Evolutionary conservation across 139 green algal species (phyloP).

Genomic region (Chlamydomonas eustigma): DNA sequence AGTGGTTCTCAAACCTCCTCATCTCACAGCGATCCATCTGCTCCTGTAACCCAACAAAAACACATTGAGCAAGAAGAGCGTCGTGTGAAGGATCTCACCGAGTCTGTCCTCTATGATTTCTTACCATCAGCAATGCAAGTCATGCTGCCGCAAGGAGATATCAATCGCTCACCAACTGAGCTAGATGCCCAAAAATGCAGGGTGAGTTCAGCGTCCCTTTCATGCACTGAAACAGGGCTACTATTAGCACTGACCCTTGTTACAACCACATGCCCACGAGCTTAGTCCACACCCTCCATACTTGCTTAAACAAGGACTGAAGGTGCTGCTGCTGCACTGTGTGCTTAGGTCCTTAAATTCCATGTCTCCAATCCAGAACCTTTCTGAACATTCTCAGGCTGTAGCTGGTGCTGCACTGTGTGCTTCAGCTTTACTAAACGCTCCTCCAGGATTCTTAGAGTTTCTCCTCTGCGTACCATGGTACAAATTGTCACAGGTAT

Average conservation of each 20-base stretch:
- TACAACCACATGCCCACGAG: no score
- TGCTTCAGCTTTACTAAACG: slow-evolving; percentile 57
- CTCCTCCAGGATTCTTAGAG: slow-evolving; percentile 66
- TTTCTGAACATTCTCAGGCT: slow-evolving; percentile 41
- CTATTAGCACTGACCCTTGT: no score
- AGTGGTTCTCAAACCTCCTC: no score
- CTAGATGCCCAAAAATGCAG: not conserved
- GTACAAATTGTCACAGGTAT: slow-evolving; percentile 50
- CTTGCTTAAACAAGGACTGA: no score
- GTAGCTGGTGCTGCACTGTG: slow-evolving; percentile 51
- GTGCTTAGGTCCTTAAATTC: no score
- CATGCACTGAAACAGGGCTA: no score
- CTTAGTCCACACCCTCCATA: no score
- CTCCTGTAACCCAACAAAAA: no score
- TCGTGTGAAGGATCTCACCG: slow-evolving; percentile 55
- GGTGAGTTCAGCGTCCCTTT: no score
- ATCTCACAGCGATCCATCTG: no score
- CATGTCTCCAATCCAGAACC: no score
- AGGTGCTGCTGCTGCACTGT: no score
- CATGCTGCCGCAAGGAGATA: slow-evolving; percentile 39
- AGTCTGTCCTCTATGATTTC: slow-evolving; percentile 54
- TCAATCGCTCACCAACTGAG: not conserved
- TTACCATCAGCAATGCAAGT: slow-evolving; percentile 49
- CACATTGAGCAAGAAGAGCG: slow-evolving; percentile 50
- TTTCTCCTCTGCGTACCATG: slow-evolving; percentile 76